These are phyloP conservation scores for Phytophthora pistaciae DNA, from an alignment of 352 stramenopile species.

Conservation along the genomic window DNA sequence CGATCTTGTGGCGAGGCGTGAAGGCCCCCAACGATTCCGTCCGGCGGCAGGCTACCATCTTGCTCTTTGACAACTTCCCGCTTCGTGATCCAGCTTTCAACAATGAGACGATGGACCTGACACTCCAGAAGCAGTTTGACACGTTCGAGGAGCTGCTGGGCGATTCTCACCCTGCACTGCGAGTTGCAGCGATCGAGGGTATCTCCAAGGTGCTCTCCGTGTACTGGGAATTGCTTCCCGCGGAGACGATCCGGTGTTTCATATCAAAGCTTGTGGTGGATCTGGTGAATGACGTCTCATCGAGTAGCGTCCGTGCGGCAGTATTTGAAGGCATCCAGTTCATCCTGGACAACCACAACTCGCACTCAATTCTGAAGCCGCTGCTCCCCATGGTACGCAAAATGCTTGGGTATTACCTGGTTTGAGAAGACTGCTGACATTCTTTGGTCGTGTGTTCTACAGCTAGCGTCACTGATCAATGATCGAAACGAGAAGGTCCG, in stretches of 20 bases:
- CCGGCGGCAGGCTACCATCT: constrained; percentile 78
- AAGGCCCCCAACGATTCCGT: constrained; percentile 88
- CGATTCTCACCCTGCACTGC: constrained; percentile 78
- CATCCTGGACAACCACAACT: constrained; percentile 90
- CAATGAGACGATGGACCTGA: constrained; percentile 77
- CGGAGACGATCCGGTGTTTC: constrained; percentile 84
- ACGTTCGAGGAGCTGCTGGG: constrained; percentile 79
- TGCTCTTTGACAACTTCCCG: constrained; percentile 89
- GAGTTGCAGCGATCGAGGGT: constrained; percentile 84
- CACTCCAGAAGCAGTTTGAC: constrained; percentile 88
- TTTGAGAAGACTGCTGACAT: background rate
- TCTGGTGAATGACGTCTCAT: constrained; percentile 83
- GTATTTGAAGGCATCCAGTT: constrained; percentile 89
- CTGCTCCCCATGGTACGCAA: constrained; percentile 79
- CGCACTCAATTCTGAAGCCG: constrained; percentile 85
- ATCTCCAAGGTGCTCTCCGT: constrained; percentile 85
- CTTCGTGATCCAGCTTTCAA: constrained; percentile 81
- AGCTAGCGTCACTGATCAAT: constrained; percentile 86
- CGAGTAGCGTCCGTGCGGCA: constrained; percentile 77
- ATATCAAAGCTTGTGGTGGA: constrained; percentile 85
- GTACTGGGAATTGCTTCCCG: constrained; percentile 87
- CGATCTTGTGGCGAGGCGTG: constrained; percentile 86
- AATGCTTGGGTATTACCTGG: background rate
- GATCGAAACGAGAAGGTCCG: constrained; percentile 87
- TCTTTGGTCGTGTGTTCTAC: constrained; percentile 1